A percentile compares a stretch with the other conserved stretches of the same genome.
These are phyloP conservation scores for Acacia concinna DNA, from an alignment of 331 rosid genomes.

Conservation along the genomic window DNA sequence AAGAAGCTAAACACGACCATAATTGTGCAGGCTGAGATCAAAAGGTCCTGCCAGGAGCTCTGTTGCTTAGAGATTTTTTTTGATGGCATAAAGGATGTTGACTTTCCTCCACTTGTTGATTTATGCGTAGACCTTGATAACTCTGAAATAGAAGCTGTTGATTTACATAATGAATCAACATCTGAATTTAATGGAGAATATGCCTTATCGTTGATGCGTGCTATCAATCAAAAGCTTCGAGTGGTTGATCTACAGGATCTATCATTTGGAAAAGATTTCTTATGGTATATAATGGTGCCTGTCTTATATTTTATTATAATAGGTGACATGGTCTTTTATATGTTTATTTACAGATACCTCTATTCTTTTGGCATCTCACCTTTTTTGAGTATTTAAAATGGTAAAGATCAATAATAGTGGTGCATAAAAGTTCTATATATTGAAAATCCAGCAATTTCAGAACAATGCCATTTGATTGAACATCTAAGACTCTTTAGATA, in stretches of 20 bases:
- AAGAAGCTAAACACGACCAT: slow-evolving; percentile 33
- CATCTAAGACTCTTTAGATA: slow-evolving; percentile 5
- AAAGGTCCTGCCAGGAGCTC: slow-evolving; percentile 46
- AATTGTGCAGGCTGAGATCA: slow-evolving; percentile 60
- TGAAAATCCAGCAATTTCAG: slow-evolving; percentile 16
- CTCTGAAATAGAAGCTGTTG: slow-evolving; percentile 72
- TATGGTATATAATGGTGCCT: slow-evolving; percentile 55
- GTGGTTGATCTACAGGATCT: slow-evolving; percentile 67
- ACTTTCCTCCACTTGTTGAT: slow-evolving; percentile 67
- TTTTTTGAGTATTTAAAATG: slow-evolving; percentile 19
- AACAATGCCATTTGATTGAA: slow-evolving; percentile 21
- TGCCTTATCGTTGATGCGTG: slow-evolving; percentile 71
- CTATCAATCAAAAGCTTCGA: slow-evolving; percentile 69
- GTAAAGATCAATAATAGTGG: not conserved
- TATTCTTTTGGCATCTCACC: slow-evolving; percentile 8
- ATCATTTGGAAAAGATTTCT: slow-evolving; percentile 63
- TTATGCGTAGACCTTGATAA: slow-evolving; percentile 51
- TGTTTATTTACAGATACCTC: slow-evolving; percentile 1
- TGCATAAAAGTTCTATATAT: slow-evolving; percentile 9
- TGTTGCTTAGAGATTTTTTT: slow-evolving; percentile 61
- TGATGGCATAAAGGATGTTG: slow-evolving; percentile 62
- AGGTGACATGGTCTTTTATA: slow-evolving; percentile 15
- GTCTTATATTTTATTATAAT: slow-evolving; percentile 24
- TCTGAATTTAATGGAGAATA: slow-evolving; percentile 56
- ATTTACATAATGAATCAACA: slow-evolving; percentile 54